A percentile compares a stretch with the other conserved stretches of the same genome.
Conservation (phyloP, 805 yeast species). For the Millerago galiae region DNA sequence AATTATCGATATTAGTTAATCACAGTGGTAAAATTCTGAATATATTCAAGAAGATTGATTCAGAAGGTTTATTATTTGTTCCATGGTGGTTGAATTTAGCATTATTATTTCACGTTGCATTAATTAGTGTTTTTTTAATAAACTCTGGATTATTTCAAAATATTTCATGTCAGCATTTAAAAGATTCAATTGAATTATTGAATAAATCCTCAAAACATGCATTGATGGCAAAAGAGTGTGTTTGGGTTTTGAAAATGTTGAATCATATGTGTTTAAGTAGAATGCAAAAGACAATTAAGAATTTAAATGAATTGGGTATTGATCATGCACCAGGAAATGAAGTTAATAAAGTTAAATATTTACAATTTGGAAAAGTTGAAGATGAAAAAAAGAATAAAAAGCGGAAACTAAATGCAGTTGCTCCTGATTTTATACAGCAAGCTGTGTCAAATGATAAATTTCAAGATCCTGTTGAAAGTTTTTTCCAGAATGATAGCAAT, state of each 20-base stretch:
- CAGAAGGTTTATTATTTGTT: conserved; percentile 25
- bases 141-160: conserved; percentile 32
- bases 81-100: conserved; percentile 52
- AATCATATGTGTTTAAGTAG: conserved; percentile 44
- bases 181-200: conserved; percentile 18
- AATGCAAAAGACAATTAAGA: conserved; percentile 33
- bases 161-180: conserved; percentile 9
- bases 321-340: conserved; percentile 45
- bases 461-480: neutral
- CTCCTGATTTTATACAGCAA: neutral
- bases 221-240: conserved; percentile 49
- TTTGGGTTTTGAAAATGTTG: conserved; percentile 56
- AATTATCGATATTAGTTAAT: conserved; percentile 23
- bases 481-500: conserved; percentile 4
- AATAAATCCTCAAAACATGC: conserved; percentile 23
- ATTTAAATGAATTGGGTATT: conserved; percentile 36
- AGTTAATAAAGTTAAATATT: conserved; percentile 42
- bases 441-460: neutral
- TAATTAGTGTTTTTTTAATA: conserved; percentile 34
- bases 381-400: conserved; percentile 2
- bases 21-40: conserved; percentile 28
- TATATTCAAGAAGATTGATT: conserved; percentile 26
- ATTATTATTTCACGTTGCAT: conserved; percentile 38
- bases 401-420: neutral
- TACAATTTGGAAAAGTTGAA: conserved; percentile 38